These are phyloP conservation scores for Yamadazyma triangularis DNA, from an alignment of 1,139 yeast species.

Conservation along the genomic window DNA sequence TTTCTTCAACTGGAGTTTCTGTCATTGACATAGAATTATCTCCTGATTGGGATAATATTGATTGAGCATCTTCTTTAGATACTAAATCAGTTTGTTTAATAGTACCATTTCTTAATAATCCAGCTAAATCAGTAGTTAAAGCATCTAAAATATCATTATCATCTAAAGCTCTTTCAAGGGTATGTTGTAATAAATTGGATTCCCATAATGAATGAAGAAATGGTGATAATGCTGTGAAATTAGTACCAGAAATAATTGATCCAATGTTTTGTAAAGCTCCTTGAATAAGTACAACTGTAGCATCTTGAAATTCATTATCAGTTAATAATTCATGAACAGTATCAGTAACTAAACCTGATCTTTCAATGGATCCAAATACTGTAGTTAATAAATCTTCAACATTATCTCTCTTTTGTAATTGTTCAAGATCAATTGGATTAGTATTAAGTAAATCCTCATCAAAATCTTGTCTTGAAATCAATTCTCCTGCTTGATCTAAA, in stretches of 20 bases:
- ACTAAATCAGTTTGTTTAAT: constrained; percentile 16
- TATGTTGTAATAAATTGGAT: constrained; percentile 25
- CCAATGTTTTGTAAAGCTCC: constrained; percentile 24
- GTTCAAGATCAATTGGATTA: constrained; percentile 2
- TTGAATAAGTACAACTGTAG: constrained; percentile 21
- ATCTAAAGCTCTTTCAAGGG: constrained; percentile 20
- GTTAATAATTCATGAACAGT: constrained; percentile 23
- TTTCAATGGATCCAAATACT: constrained; percentile 24
- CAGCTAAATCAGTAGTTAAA: constrained; percentile 17
- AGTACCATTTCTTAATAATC: constrained; percentile 11
- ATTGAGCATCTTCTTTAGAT: constrained; percentile 8
- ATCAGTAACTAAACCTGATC: constrained; percentile 25
- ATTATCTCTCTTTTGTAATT: constrained; percentile 25
- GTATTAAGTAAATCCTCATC: constrained; percentile 7
- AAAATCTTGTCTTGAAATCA: constrained; percentile 6
- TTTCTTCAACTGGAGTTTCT: constrained; percentile 1
- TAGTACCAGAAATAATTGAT: constrained; percentile 10
- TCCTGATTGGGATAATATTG: too few relatives aligned
- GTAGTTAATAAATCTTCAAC: constrained; percentile 30
- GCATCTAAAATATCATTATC: constrained; percentile 24
- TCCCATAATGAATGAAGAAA: constrained; percentile 17
- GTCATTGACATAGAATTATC: too few relatives aligned
- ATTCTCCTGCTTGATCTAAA: constrained; percentile 16
- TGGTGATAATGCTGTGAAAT: constrained; percentile 20
- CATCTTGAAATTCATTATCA: constrained; percentile 24